Evolutionary conservation across 2,329 filamentous ascomycete species (phyloP).

Genomic region (Rhynchosporium agropyri): DNA sequence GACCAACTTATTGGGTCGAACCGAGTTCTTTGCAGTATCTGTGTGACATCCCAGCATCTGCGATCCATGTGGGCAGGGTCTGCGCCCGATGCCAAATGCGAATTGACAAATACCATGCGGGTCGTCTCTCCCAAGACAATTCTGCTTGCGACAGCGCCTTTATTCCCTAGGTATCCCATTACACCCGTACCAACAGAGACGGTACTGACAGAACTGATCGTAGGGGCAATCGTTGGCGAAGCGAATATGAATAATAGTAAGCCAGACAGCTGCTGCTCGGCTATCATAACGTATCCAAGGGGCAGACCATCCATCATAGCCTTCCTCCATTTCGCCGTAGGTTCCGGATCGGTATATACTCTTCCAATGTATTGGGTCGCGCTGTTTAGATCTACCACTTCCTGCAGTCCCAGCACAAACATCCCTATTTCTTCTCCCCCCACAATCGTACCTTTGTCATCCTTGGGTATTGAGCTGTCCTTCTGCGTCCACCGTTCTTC

Average conservation of each 20-base stretch:
- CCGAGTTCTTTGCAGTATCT: slow-evolving; percentile 74
- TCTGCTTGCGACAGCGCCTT: slow-evolving; percentile 82
- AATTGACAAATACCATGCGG: slow-evolving; percentile 85
- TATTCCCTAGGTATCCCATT: slow-evolving; percentile 94
- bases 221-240: slow-evolving; percentile 71
- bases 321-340: slow-evolving; percentile 78
- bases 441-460: slow-evolving; percentile 46
- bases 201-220: slow-evolving; percentile 80
- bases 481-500: slow-evolving; percentile 50
- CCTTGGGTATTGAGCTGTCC: slow-evolving; percentile 49
- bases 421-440: slow-evolving; percentile 75
- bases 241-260: slow-evolving; percentile 84
- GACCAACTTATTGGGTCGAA: slow-evolving; percentile 74
- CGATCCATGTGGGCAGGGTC: slow-evolving; percentile 78
- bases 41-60: slow-evolving; percentile 81
- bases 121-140: slow-evolving; percentile 89
- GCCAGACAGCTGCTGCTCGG: slow-evolving; percentile 84
- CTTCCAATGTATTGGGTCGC: slow-evolving; percentile 75
- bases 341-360: slow-evolving; percentile 71
- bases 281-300: slow-evolving; percentile 72
- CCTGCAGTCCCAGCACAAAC: slow-evolving; percentile 89
- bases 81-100: slow-evolving; percentile 84
- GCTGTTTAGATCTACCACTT: slow-evolving; percentile 84
- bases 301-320: slow-evolving; percentile 76
- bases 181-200: slow-evolving; percentile 85